phyloP scores from a whole-genome alignment of 2,329 filamentous ascomycete genomes.

The Colletotrichum sp. region DNA sequence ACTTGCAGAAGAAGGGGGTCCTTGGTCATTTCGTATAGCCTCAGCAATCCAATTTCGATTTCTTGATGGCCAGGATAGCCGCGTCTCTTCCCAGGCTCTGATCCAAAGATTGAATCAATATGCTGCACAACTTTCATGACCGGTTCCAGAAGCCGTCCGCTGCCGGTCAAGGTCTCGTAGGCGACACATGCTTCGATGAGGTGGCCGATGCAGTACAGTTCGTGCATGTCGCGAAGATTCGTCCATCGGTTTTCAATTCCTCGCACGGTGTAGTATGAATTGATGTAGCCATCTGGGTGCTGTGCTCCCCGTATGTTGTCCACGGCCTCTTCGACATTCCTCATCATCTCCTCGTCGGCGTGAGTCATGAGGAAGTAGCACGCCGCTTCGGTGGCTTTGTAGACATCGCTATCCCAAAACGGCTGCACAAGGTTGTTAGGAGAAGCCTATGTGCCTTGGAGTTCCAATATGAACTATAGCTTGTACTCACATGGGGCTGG shows the following conservation, averaged over 20 bases:
- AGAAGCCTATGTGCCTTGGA: too few relatives aligned
- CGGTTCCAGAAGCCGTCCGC: background rate
- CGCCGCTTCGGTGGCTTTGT: conserved; percentile 3
- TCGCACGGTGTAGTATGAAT: conserved; percentile 2
- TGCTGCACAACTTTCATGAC: background rate
- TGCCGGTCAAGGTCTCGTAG: background rate
- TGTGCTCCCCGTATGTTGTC: background rate
- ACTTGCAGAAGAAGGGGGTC: conserved; percentile 40
- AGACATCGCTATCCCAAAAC: conserved; percentile 4
- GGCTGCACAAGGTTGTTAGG: background rate
- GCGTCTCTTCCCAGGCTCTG: background rate
- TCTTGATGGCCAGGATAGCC: conserved; percentile 21
- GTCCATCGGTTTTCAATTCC: background rate
- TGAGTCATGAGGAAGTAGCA: background rate
- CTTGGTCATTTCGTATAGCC: conserved; percentile 37
- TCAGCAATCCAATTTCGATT: conserved; percentile 54
- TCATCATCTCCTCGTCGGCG: background rate
- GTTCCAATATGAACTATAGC: background rate
- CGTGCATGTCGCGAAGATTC: background rate
- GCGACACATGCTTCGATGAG: background rate
- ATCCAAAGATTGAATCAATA: background rate
- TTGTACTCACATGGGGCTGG: background rate
- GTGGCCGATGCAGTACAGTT: conserved; percentile 1
- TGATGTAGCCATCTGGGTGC: conserved; percentile 5
- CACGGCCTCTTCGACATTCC: background rate